Conservation (phyloP, 1,284 basidiomycete genomes). For the Stygiomarasmius scandens region DNA sequence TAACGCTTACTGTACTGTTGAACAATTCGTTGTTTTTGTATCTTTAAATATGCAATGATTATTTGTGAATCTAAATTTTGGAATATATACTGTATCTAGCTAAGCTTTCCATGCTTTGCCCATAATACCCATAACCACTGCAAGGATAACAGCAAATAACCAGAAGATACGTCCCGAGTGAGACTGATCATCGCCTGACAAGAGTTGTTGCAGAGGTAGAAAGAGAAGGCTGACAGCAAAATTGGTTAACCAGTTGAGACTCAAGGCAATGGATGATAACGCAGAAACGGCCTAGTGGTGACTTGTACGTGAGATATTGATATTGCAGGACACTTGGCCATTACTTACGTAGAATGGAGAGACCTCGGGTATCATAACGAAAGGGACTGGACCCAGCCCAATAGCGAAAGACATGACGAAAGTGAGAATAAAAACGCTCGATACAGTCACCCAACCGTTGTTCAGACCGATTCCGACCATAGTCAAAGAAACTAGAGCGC, state of each 20-base stretch:
- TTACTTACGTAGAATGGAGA: constrained; percentile 76
- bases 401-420: constrained; percentile 92
- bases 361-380: constrained; percentile 91
- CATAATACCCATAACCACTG: constrained; percentile 20
- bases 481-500: constrained; percentile 69
- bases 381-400: constrained; percentile 91
- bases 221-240: constrained; percentile 84
- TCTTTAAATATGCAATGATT: too few relatives aligned
- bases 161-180: constrained; percentile 86
- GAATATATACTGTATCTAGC: neutral
- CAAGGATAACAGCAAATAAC: constrained; percentile 63
- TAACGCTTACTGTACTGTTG: too few relatives aligned
- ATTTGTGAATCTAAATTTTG: too few relatives aligned
- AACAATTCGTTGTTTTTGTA: too few relatives aligned
- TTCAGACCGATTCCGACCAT: constrained; percentile 77
- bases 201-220: constrained; percentile 76
- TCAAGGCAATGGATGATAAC: constrained; percentile 81
- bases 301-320: too few relatives aligned
- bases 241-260: constrained; percentile 87
- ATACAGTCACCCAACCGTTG: constrained; percentile 51
- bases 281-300: constrained; percentile 74
- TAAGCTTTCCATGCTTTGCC: constrained; percentile 15
- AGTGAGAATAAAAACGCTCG: constrained; percentile 77
- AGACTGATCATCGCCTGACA: constrained; percentile 62
- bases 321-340: too few relatives aligned